These are phyloP conservation scores for Arachnopeziza araneosa DNA, from an alignment of 2,329 filamentous ascomycete species.

Conservation along the genomic window DNA sequence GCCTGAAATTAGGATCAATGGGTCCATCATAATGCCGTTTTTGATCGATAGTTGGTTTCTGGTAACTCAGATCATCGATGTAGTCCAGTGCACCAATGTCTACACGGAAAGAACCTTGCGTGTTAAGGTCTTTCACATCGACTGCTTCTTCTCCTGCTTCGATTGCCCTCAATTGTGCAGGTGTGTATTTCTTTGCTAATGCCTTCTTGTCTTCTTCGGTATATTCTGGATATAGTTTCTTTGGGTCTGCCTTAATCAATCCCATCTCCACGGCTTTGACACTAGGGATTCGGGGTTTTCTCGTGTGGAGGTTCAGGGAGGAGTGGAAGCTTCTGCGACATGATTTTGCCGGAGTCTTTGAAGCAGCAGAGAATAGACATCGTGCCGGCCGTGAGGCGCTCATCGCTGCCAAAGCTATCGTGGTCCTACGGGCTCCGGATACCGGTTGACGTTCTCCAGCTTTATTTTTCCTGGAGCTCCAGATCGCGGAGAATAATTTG, in stretches of 20 bases:
- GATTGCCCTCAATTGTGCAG: conserved; percentile 75
- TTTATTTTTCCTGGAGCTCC: neutral
- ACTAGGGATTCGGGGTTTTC: neutral
- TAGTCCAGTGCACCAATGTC: conserved; percentile 72
- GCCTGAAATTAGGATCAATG: conserved; percentile 34
- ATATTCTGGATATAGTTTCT: conserved; percentile 41
- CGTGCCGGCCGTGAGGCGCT: conserved; percentile 1
- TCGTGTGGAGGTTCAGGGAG: neutral
- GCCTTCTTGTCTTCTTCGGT: conserved; percentile 57
- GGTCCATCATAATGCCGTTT: conserved; percentile 40
- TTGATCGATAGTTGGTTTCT: conserved; percentile 75
- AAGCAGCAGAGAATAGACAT: neutral
- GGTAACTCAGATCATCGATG: conserved; percentile 73
- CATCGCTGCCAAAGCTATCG: neutral
- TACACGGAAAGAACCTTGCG: conserved; percentile 64
- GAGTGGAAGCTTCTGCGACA: neutral
- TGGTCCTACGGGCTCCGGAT: neutral
- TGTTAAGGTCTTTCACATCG: conserved; percentile 65
- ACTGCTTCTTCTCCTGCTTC: conserved; percentile 75
- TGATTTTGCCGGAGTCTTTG: neutral
- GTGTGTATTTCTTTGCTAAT: conserved; percentile 66
- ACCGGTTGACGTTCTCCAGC: neutral
- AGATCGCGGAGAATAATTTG: neutral
- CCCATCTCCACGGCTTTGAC: conserved; percentile 2
- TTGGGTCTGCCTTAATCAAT: neutral